Base-by-base conservation (phyloP, 768 basidiomycete species). In the Piloderma croceum region DNA sequence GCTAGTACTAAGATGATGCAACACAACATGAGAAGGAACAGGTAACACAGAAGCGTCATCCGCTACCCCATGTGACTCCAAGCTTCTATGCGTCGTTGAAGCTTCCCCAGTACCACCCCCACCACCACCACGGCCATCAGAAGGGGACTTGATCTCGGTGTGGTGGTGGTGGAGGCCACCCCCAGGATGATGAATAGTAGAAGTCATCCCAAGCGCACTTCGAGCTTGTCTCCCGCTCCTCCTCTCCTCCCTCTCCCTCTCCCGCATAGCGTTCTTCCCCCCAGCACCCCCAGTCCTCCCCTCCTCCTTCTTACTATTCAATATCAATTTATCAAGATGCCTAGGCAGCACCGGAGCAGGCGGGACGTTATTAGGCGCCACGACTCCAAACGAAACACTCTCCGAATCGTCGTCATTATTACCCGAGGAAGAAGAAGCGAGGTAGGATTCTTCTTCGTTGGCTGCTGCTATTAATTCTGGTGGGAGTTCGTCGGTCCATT, bases 1-100 rank as follows among this genome's bases (percentile, higher is more conserved):
- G 53, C 90, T 94, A 46, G 93, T 96, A 46, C 89, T 89, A 52
- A 98, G 63, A 62, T 98, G 93, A 52, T 96, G 91, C 48, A 98
- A 67, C 18, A 97, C 90, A 25, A 90, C 90, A 65, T 97, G 93
- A 25, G 81, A 85, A 17, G 93, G 93, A 17, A 96, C 90, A 12
- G 94, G 85, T 47, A 98, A 62, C 42, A 98, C 90, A 35, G 83
- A 84, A 38, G 79, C 85, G 55, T 98, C 93, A 61, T 98, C 93
- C 13, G 80, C 76, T 53, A 82, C 48, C n/a, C n/a, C n/a, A n/a
- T n/a, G n/a, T n/a, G n/a, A n/a, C n/a, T n/a, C n/a, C n/a, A n/a
- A n/a, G n/a, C n/a, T n/a, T n/a, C n/a, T n/a, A n/a, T n/a, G n/a
- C n/a, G n/a, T n/a, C n/a, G n/a, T n/a, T n/a, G n/a, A n/a, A n/a